Percentiles rank a stretch among this genome's conserved stretches.
These are phyloP conservation scores for Celoporthe dispersa DNA, from an alignment of 2,329 filamentous ascomycete species.

Conservation along the genomic window DNA sequence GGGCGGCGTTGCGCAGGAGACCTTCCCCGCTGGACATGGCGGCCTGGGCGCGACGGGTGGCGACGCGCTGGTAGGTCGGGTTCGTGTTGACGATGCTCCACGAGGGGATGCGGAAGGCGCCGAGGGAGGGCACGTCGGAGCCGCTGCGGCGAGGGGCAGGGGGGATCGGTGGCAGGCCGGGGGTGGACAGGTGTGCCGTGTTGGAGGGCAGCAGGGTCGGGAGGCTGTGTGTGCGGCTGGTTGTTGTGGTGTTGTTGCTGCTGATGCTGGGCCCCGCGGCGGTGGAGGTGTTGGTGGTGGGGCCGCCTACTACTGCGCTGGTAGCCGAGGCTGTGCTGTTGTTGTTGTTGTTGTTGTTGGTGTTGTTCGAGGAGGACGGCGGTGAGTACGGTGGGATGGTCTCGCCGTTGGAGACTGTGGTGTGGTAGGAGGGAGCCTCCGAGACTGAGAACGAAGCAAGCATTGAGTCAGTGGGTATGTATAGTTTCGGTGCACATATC, in stretches of 20 bases:
- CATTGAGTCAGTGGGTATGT: background rate
- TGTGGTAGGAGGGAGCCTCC: slow-evolving; percentile 67
- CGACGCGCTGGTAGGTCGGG: slow-evolving; percentile 66
- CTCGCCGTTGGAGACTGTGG: slow-evolving; percentile 50
- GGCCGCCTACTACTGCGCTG: slow-evolving; percentile 24
- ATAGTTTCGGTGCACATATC: background rate
- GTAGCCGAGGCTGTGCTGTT: slow-evolving; percentile 25
- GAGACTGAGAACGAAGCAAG: slow-evolving; percentile 53
- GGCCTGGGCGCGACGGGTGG: slow-evolving; percentile 59
- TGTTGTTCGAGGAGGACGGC: slow-evolving; percentile 35
- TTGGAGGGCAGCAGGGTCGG: slow-evolving; percentile 38
- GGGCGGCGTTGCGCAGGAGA: slow-evolving; percentile 36
- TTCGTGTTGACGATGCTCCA: slow-evolving; percentile 62
- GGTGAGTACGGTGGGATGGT: slow-evolving; percentile 58
- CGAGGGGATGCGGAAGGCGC: slow-evolving; percentile 60
- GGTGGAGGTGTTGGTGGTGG: slow-evolving; percentile 23
- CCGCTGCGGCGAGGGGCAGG: slow-evolving; percentile 36
- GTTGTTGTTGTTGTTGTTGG: slow-evolving; percentile 1
- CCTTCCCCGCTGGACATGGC: slow-evolving; percentile 41
- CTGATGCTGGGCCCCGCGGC: slow-evolving; percentile 16
- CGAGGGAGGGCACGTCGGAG: slow-evolving; percentile 48
- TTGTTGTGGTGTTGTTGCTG: background rate
- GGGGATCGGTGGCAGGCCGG: slow-evolving; percentile 57
- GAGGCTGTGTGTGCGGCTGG: slow-evolving; percentile 25
- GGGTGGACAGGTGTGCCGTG: slow-evolving; percentile 41